Evolutionary conservation across 2,329 filamentous ascomycete species (phyloP), one percentile per base, ranked within the genome.

Genomic region (Curvularia sp.): DNA sequence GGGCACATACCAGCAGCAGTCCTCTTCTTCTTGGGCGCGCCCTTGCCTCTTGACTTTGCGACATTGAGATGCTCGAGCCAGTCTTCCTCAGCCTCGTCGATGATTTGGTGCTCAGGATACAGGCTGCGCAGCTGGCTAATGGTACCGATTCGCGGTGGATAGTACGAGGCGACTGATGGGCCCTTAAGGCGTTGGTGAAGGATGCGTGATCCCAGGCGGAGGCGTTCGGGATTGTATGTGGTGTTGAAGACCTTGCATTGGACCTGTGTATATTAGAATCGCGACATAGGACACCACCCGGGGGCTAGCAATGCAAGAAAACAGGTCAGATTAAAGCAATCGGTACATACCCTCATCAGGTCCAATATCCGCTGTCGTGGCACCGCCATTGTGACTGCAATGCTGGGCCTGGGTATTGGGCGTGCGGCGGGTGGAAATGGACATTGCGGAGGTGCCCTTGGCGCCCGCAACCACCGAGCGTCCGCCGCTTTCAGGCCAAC

Each of bases 191-290:
- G 88, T 78, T 97, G 91, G 73, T 93, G 91, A 60, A 99, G 84
- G 76, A 99, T 84, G 79, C 95, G 96, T 82, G 95, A 97, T 73
- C 95, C 95, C 68, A 92, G 87, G 62, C 95, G 91, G 61, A 90
- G 78, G 67, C 88, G 83, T 55, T 92, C 85, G 26, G 95, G 95
- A 80, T 99, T 99, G 83, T 88, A 98, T 53, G 89, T 93, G 50
- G 90, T 91, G 72, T 89, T 89, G 83, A 98, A 99, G 81, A 98
- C 87, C 77, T 89, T 87, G 84, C 92, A 97, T 89, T 93, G 93
- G 74, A 86, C 86, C 93, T 97, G 70, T 9, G 5, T 7, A 9
- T 26, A 54, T 71, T 46, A 70, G 55, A 18, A 18, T 3, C 7
- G n/a, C 31, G 44, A 22, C 30, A 13, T n/a, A 6, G 13, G 7